These are phyloP conservation scores for Trichoderma simmonsii DNA, from an alignment of 2,329 filamentous ascomycete genomes.

Conservation along the genomic window DNA sequence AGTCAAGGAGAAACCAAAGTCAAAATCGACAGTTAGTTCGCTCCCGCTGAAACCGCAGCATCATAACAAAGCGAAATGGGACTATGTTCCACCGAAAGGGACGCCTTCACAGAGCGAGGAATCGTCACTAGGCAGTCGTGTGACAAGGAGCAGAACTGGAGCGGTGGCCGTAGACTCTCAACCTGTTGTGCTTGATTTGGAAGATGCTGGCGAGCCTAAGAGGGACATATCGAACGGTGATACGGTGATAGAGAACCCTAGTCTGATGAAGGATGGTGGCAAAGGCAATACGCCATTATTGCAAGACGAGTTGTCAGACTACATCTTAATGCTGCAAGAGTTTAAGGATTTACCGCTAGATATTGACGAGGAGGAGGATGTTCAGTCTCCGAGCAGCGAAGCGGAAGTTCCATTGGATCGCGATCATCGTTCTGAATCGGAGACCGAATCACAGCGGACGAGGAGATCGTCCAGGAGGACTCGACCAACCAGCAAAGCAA, in stretches of 20 bases:
- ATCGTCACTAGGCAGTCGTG: conserved; percentile 25
- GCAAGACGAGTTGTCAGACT: conserved; percentile 58
- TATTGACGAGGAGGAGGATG: conserved; percentile 47
- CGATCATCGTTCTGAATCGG: conserved; percentile 23
- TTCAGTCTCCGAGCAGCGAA: conserved; percentile 21
- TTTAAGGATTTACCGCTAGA: conserved; percentile 58
- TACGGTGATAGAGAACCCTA: neutral
- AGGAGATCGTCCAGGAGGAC: conserved; percentile 22
- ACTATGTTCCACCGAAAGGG: conserved; percentile 36
- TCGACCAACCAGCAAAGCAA: conserved; percentile 28
- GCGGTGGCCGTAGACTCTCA: conserved; percentile 27
- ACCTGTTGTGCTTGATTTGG: conserved; percentile 26
- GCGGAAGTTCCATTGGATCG: neutral
- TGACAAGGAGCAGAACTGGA: neutral
- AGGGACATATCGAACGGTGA: neutral
- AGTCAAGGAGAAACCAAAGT: conserved; percentile 8
- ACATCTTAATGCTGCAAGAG: conserved; percentile 61
- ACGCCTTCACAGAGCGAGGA: conserved; percentile 39
- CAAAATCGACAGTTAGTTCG: conserved; percentile 33
- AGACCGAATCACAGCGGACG: conserved; percentile 22
- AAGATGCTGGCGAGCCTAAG: conserved; percentile 9
- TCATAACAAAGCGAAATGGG: conserved; percentile 36
- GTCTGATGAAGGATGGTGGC: neutral
- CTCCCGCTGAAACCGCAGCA: conserved; percentile 49
- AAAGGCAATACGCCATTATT: neutral